Conservation (phyloP, 768 basidiomycete genomes). For the Leccinum subgranulosum region DNA sequence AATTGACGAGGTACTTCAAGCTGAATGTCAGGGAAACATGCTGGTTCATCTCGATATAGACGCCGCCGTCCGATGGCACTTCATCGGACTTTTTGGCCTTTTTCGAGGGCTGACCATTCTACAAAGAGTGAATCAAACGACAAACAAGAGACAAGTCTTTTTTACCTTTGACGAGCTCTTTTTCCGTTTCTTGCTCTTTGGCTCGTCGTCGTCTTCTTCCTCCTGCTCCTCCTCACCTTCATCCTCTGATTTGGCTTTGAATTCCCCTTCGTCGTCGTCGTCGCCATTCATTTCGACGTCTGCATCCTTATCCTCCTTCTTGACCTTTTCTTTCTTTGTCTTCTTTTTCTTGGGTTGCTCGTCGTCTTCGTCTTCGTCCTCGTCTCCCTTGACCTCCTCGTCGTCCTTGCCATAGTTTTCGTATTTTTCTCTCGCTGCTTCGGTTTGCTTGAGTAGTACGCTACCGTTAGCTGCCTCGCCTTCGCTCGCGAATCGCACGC, state of each 20-base stretch:
- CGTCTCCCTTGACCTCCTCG: constrained; percentile 39
- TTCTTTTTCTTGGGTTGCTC: constrained; percentile 28
- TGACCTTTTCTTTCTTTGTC: constrained; percentile 36
- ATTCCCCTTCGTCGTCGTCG: constrained; percentile 41
- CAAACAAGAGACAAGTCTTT: not conserved
- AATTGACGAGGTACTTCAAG: constrained; percentile 95
- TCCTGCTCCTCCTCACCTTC: constrained; percentile 47
- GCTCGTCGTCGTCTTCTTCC: constrained; percentile 50
- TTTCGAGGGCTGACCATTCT: constrained; percentile 44
- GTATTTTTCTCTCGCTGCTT: constrained; percentile 43
- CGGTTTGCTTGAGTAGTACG: constrained; percentile 77
- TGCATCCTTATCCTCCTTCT: constrained; percentile 40
- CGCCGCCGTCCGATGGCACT: constrained; percentile 52
- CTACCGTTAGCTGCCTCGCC: constrained; percentile 93
- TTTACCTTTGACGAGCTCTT: constrained; percentile 50
- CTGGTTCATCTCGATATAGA: constrained; percentile 83
- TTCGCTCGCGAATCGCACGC: constrained; percentile 87
- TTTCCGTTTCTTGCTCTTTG: constrained; percentile 67
- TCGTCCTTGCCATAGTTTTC: constrained; percentile 42
- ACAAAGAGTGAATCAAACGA: not conserved
- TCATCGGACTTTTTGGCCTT: constrained; percentile 60
- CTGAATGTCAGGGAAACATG: constrained; percentile 93
- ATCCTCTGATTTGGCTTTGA: constrained; percentile 43
- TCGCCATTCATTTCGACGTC: constrained; percentile 51
- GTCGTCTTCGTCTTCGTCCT: constrained; percentile 38